Conservation (phyloP, 306 rosid species). For the Carpinus fangiana region DNA sequence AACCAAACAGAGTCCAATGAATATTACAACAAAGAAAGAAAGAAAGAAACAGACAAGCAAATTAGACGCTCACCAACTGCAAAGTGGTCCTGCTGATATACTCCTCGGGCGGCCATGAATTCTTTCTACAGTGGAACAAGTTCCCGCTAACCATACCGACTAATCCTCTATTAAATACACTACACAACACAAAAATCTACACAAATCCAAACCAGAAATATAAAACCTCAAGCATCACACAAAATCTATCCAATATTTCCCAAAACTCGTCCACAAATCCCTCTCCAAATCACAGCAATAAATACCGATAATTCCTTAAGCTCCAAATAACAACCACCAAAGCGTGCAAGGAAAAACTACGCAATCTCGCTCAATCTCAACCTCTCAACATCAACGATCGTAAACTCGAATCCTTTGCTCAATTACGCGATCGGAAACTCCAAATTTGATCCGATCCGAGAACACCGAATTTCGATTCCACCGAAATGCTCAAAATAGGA, state of each 20-base stretch:
- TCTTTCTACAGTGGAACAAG: constrained; percentile 76
- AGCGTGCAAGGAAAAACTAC: constrained; percentile 33
- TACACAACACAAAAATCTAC: background rate
- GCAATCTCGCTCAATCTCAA: background rate
- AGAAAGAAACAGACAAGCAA: background rate
- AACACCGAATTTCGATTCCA: constrained; percentile 16
- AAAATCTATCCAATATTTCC: constrained; percentile 7
- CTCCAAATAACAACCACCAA: constrained; percentile 11
- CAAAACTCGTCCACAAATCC: constrained; percentile 12
- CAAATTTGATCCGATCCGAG: constrained; percentile 3
- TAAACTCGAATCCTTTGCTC: constrained; percentile 2
- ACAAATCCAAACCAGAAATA: background rate
- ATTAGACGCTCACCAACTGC: constrained; percentile 57
- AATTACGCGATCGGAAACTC: background rate
- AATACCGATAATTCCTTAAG: constrained; percentile 16
- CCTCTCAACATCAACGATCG: background rate
- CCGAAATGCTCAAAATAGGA: constrained; percentile 8
- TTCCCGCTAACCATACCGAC: constrained; percentile 66
- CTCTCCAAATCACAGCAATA: background rate
- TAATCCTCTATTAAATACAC: constrained; percentile 12
- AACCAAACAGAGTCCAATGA: constrained; percentile 19
- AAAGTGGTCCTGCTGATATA: constrained; percentile 72
- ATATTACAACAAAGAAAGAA: background rate
- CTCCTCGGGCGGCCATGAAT: constrained; percentile 97
- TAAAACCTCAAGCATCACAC: background rate